These are phyloP conservation scores for Xylariaceae sp. DNA, from an alignment of 2,329 filamentous ascomycete species.

Conservation along the genomic window DNA sequence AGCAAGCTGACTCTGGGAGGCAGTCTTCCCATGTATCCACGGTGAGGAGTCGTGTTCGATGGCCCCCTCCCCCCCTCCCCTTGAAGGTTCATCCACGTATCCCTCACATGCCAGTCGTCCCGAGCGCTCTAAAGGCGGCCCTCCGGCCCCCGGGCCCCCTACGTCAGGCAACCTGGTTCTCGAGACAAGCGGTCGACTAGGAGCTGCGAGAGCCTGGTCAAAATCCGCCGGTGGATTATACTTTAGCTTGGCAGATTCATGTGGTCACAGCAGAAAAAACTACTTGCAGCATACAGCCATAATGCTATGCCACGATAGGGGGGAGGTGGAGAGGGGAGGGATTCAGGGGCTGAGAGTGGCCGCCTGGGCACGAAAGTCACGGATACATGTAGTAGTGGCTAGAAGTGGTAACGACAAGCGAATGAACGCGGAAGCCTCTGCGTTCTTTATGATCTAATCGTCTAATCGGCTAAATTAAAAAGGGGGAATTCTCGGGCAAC, in stretches of 20 bases:
- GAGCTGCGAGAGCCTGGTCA: constrained; percentile 5
- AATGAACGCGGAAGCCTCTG: constrained; percentile 33
- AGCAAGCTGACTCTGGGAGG: constrained; percentile 7
- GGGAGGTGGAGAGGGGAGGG: neutral
- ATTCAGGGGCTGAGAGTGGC: constrained; percentile 14
- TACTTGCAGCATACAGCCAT: constrained; percentile 13
- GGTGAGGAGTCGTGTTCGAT: neutral
- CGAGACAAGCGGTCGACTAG: constrained; percentile 6
- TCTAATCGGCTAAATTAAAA: constrained; percentile 20
- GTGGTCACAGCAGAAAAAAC: constrained; percentile 18
- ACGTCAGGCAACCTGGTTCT: constrained; percentile 15
- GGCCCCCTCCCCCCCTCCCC: neutral
- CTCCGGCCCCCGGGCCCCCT: neutral
- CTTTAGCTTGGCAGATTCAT: constrained; percentile 11
- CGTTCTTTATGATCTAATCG: constrained; percentile 16
- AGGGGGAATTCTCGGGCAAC: constrained; percentile 22
- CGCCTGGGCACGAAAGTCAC: constrained; percentile 15
- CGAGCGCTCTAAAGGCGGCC: constrained; percentile 11
- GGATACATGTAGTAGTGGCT: constrained; percentile 24
- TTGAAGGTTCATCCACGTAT: constrained; percentile 17
- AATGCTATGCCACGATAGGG: constrained; percentile 9
- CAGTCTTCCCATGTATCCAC: neutral
- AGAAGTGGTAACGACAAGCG: constrained; percentile 39
- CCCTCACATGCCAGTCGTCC: constrained; percentile 12
- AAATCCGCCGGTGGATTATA: constrained; percentile 3